Evolutionary conservation across 2,329 filamentous ascomycete species (phyloP).

Genomic region (Lachnellula arida): DNA sequence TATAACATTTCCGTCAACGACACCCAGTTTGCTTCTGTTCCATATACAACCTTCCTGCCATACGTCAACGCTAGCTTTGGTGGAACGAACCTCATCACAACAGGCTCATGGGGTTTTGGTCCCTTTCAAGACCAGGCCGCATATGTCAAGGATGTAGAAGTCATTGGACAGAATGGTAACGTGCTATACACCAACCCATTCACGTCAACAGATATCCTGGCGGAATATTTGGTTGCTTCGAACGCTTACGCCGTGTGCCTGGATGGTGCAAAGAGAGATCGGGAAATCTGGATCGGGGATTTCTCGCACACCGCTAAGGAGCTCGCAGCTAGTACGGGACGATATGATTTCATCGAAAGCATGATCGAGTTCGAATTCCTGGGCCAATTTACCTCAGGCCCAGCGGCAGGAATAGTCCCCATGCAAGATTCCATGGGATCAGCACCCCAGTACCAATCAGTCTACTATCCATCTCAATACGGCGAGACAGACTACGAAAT

Average conservation of each 20-base stretch:
- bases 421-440: slow-evolving; percentile 5
- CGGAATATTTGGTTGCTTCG: slow-evolving; percentile 35
- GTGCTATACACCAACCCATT: slow-evolving; percentile 32
- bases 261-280: slow-evolving; percentile 39
- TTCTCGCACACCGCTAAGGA: slow-evolving; percentile 39
- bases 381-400: slow-evolving; percentile 19
- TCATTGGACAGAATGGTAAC: slow-evolving; percentile 28
- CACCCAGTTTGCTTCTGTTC: slow-evolving; percentile 11
- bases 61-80: slow-evolving; percentile 7
- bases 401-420: slow-evolving; percentile 2
- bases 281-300: slow-evolving; percentile 39
- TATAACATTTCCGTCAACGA: slow-evolving; percentile 31
- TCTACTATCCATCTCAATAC: slow-evolving; percentile 7
- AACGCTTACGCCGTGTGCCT: slow-evolving; percentile 36
- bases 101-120: slow-evolving; percentile 39
- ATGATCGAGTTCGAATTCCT: slow-evolving; percentile 32
- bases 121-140: slow-evolving; percentile 37
- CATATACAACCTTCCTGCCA: slow-evolving; percentile 9
- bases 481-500: slow-evolving; percentile 20
- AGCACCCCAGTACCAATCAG: not conserved
- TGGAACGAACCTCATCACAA: slow-evolving; percentile 12
- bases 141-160: slow-evolving; percentile 34
- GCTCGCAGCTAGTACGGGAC: slow-evolving; percentile 33
- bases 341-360: slow-evolving; percentile 34
- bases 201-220: slow-evolving; percentile 26